Evolutionary conservation across 192 early-diverging fungal species (phyloP), one percentile per base, ranked within the genome.

Genomic region (Dissophora globulifera): DNA sequence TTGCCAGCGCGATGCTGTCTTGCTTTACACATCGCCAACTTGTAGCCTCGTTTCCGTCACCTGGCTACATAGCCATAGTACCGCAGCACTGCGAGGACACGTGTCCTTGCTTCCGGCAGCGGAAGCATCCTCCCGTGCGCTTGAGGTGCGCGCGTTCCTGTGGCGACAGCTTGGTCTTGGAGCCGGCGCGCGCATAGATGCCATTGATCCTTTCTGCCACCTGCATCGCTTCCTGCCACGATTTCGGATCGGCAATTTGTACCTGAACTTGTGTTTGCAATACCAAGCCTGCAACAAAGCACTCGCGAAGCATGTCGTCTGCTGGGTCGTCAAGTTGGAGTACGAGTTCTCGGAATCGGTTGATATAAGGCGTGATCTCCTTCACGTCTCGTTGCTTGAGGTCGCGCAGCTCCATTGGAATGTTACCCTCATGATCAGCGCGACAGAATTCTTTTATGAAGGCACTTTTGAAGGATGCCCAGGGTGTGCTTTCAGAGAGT

Each of bases 241-340:
- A 5, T 6, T 20, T 10, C 10, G 50, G 50, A 27, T 29, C 29
- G 7, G 50, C 50, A 27, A 51, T 9, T 30, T 51, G 22, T 20
- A 51, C 50, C 50, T 51, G 50, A 22, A 51, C 25, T 51, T 51
- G 50, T 9, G 50, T 51, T 9, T 51, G 16, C 6, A 27, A 29
- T 4, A 51, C 26, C 29, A 51, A 27, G 3, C 50, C 50, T 26
- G 9, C 8, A 22, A 51, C 29, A 51, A 51, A 51, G 50, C 29
- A 51, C 26, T 51, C 50, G 20, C 50, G 50, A 5, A 51, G 26
- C 50, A 51, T 51, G 50, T 9, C 22, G 25, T 51, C 50, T 5
- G 50, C 9, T 20, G 50, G 50, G 25, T 51, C 25, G 50, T 27
- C 25, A 4, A 51, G 17, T 27, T 51, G 50, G 6, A 51, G 50